Evolutionary conservation across 306 rosid species (phyloP).

Genomic region (Canavalia ensiformis): DNA sequence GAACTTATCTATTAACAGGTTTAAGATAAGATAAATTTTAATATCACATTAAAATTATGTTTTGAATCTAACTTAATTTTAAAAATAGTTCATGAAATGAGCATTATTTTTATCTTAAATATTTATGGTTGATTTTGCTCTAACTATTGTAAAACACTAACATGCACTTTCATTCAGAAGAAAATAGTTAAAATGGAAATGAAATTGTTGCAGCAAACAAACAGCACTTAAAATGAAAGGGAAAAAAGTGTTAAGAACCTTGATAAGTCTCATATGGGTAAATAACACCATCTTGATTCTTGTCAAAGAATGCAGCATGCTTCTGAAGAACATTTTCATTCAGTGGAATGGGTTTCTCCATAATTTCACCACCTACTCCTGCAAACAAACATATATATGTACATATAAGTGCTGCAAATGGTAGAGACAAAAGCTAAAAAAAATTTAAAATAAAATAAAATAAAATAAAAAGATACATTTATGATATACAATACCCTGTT

Average conservation of each 20-base stretch:
- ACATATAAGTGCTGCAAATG: not conserved
- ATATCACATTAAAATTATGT: too few species aligned
- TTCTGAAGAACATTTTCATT: conserved; percentile 62
- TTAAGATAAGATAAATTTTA: too few species aligned
- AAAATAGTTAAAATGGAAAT: too few species aligned
- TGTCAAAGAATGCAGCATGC: conserved; percentile 74
- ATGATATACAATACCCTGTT: not conserved
- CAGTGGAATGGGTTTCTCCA: not conserved
- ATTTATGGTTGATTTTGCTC: too few species aligned
- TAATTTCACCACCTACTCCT: not conserved
- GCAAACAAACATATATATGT: not conserved
- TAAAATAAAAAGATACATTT: not conserved
- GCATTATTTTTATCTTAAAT: too few species aligned
- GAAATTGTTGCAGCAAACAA: too few species aligned
- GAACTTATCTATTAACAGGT: too few species aligned
- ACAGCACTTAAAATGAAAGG: not conserved
- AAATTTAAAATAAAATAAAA: too few species aligned
- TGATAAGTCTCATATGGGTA: conserved; percentile 76
- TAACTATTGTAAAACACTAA: too few species aligned
- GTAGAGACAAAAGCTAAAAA: not conserved
- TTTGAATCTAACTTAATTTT: too few species aligned
- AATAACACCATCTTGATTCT: conserved; percentile 68
- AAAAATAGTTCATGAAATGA: too few species aligned
- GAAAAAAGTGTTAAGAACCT: conserved; percentile 46
- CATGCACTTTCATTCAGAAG: too few species aligned